phyloP scores from a whole-genome alignment of 1,284 basidiomycete species.

The Rhodotorula sp. region DNA sequence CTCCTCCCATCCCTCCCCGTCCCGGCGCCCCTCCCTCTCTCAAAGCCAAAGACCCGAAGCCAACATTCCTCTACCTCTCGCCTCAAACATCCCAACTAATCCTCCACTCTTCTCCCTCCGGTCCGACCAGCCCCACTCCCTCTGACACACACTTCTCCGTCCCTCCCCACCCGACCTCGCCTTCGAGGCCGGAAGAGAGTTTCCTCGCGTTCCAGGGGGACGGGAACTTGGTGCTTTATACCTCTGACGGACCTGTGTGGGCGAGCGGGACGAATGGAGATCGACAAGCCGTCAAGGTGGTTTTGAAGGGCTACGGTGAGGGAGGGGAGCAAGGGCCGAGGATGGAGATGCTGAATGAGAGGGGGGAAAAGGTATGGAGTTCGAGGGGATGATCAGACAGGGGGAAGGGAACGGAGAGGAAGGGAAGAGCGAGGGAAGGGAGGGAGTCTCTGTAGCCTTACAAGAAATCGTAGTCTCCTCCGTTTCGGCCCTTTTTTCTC shows the following conservation, averaged over 20 bases:
- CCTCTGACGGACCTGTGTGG: constrained; percentile 30
- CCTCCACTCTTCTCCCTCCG: constrained; percentile 40
- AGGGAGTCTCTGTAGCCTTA: too few species aligned
- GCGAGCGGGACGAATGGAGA: constrained; percentile 41
- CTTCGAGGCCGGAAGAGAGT: neutral
- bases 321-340: constrained; percentile 27
- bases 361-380: constrained; percentile 3
- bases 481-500: too few species aligned
- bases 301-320: constrained; percentile 27
- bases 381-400: neutral
- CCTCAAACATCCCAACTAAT: constrained; percentile 41
- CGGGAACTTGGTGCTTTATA: constrained; percentile 43
- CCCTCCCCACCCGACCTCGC: constrained; percentile 12
- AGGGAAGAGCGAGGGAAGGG: too few species aligned
- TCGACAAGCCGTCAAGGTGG: constrained; percentile 7
- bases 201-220: constrained; percentile 39
- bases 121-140: constrained; percentile 31
- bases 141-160: constrained; percentile 34
- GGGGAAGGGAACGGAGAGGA: too few species aligned
- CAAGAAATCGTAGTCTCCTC: too few species aligned
- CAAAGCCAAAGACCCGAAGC: neutral
- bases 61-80: constrained; percentile 40
- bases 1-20: constrained; percentile 32
- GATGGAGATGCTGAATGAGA: constrained; percentile 22
- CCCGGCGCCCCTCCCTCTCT: constrained; percentile 1